phyloP scores from a whole-genome alignment of 306 rosid species.

The Rosa lucieae region DNA sequence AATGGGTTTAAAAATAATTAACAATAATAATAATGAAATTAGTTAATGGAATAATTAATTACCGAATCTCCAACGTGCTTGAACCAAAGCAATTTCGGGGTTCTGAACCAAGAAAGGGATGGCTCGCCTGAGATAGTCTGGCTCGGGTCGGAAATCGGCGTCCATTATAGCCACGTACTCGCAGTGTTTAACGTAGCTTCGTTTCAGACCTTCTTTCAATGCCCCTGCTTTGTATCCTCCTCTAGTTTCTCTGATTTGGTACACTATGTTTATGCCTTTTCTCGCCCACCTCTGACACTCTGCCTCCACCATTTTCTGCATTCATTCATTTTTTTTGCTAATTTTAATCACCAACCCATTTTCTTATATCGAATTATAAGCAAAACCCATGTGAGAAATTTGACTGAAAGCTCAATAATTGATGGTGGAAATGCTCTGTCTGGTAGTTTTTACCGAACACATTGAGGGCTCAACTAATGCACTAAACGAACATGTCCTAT shows the following conservation, averaged over 20 bases:
- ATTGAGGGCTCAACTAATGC: conserved; percentile 2
- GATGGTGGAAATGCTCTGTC: not conserved
- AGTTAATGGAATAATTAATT: conserved; percentile 3
- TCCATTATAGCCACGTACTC: conserved; percentile 91
- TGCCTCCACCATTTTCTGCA: conserved; percentile 91
- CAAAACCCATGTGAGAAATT: not conserved
- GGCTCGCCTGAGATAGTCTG: conserved; percentile 78
- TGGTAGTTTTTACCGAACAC: not conserved
- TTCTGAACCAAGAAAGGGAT: conserved; percentile 85
- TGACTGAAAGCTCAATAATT: too few species aligned
- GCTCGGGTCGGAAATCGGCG: conserved; percentile 94
- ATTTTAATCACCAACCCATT: not conserved
- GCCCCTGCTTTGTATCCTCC: conserved; percentile 96
- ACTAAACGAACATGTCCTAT: not conserved
- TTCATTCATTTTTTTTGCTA: not conserved
- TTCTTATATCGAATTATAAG: not conserved
- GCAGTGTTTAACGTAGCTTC: conserved; percentile 88
- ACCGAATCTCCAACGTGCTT: conserved; percentile 99
- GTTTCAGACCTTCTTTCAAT: conserved; percentile 85
- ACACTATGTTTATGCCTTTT: conserved; percentile 77
- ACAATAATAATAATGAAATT: not conserved
- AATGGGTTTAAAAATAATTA: too few species aligned
- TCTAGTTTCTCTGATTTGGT: conserved; percentile 88
- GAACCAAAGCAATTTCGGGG: conserved; percentile 83
- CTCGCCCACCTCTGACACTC: conserved; percentile 98